These are phyloP conservation scores for Torulaspora microellipsoides DNA, from an alignment of 805 yeast species.

Conservation along the genomic window DNA sequence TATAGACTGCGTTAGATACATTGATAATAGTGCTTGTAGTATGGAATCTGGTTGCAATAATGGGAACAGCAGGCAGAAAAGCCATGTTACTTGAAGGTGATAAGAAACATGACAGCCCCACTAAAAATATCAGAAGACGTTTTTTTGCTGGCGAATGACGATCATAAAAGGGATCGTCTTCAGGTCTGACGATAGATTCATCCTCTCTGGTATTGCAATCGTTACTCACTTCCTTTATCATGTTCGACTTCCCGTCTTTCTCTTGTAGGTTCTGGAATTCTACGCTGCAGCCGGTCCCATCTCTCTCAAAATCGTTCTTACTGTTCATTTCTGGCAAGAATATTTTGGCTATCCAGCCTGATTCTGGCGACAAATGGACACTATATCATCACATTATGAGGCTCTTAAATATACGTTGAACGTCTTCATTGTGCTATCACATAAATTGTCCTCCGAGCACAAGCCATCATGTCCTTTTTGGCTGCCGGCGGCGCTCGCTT, in stretches of 20 bases:
- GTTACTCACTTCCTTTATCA: slow-evolving; percentile 1
- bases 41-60: slow-evolving; percentile 42
- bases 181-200: not conserved
- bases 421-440: not conserved
- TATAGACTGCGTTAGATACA: slow-evolving; percentile 47
- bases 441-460: not conserved
- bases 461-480: not conserved
- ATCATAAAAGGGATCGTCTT: slow-evolving; percentile 1
- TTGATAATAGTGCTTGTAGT: slow-evolving; percentile 49
- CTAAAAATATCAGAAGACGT: not conserved
- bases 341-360: not conserved
- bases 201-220: slow-evolving; percentile 1
- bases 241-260: not conserved
- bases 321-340: not conserved
- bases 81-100: slow-evolving; percentile 43
- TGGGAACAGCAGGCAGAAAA: slow-evolving; percentile 49
- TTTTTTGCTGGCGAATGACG: slow-evolving; percentile 2
- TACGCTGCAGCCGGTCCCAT: not conserved
- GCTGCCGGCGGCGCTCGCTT: not conserved
- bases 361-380: not conserved
- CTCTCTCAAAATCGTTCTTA: not conserved
- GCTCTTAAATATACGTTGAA: not conserved
- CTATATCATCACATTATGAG: not conserved
- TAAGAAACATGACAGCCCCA: not conserved
- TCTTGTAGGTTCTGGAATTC: not conserved